Evolutionary conservation across 108 stramenopile genomes (phyloP).

Genomic region (Pseudonitzschia multiseries): DNA sequence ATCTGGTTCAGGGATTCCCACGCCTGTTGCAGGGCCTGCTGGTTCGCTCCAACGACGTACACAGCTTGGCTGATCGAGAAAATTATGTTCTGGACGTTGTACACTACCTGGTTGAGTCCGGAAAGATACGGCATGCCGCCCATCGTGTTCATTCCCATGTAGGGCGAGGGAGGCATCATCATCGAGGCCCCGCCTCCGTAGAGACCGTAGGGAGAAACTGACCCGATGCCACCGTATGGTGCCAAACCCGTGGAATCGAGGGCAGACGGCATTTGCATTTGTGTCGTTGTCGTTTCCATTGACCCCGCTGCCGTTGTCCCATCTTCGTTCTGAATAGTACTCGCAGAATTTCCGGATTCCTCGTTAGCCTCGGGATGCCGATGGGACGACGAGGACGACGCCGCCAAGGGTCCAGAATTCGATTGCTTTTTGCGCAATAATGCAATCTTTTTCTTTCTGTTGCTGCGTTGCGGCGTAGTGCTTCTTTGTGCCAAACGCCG

Average conservation of each 20-base stretch:
- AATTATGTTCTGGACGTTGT: slow-evolving; percentile 73
- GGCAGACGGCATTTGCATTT: neutral
- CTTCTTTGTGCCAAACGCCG: neutral
- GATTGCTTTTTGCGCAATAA: neutral
- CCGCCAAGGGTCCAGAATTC: neutral
- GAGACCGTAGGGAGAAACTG: slow-evolving; percentile 10
- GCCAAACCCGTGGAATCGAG: neutral
- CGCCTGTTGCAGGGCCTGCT: slow-evolving; percentile 71
- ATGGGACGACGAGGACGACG: neutral
- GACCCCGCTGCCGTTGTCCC: no score
- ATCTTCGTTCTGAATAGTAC: neutral
- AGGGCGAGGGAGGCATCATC: slow-evolving; percentile 10
- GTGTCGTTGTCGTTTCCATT: neutral
- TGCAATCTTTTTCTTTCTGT: neutral
- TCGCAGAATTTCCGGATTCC: neutral
- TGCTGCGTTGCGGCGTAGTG: neutral
- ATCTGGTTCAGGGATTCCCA: slow-evolving; percentile 63
- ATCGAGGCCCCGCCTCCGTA: slow-evolving; percentile 5
- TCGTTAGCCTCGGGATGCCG: neutral
- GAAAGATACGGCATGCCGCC: slow-evolving; percentile 33
- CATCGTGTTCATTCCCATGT: slow-evolving; percentile 20
- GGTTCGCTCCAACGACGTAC: slow-evolving; percentile 83
- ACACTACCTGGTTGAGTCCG: slow-evolving; percentile 69
- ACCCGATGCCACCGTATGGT: slow-evolving; percentile 1
- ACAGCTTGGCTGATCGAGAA: slow-evolving; percentile 83